phyloP scores from a whole-genome alignment of 805 yeast species.

The Komagataella kurtzmanii region DNA sequence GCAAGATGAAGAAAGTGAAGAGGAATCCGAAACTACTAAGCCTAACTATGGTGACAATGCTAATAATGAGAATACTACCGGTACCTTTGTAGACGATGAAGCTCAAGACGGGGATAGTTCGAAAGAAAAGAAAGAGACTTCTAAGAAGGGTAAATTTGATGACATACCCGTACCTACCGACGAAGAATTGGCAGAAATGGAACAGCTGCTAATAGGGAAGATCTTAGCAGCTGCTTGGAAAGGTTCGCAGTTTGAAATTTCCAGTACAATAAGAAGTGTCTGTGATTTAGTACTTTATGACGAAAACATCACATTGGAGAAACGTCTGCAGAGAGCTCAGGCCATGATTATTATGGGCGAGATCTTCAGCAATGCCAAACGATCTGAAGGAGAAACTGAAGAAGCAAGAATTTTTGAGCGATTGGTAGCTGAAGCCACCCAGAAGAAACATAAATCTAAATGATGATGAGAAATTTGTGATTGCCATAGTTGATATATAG shows the following conservation, averaged over 20 bases:
- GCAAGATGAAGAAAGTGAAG: not conserved
- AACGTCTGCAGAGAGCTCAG: slow-evolving; percentile 63
- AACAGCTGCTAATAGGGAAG: slow-evolving; percentile 74
- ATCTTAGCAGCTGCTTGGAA: slow-evolving; percentile 93
- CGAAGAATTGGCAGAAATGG: slow-evolving; percentile 58
- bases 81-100: not conserved
- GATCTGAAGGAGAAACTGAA: slow-evolving; percentile 83
- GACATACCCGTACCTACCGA: slow-evolving; percentile 30
- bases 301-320: slow-evolving; percentile 41
- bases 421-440: slow-evolving; percentile 74
- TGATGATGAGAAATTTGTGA: not conserved
- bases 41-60: slow-evolving; percentile 25
- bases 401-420: slow-evolving; percentile 89
- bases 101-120: not conserved
- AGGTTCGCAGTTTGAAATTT: slow-evolving; percentile 78
- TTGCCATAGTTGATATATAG: not conserved
- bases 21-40: slow-evolving; percentile 8
- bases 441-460: slow-evolving; percentile 34
- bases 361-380: slow-evolving; percentile 47
- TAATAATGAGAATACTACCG: not conserved
- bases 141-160: slow-evolving; percentile 14
- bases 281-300: slow-evolving; percentile 71
- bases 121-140: not conserved
- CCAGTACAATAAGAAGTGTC: slow-evolving; percentile 65
- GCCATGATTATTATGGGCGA: slow-evolving; percentile 66